These are phyloP conservation scores for Breviolum minutum DNA, from an alignment of 73 alveolate genomes.

Conservation along the genomic window DNA sequence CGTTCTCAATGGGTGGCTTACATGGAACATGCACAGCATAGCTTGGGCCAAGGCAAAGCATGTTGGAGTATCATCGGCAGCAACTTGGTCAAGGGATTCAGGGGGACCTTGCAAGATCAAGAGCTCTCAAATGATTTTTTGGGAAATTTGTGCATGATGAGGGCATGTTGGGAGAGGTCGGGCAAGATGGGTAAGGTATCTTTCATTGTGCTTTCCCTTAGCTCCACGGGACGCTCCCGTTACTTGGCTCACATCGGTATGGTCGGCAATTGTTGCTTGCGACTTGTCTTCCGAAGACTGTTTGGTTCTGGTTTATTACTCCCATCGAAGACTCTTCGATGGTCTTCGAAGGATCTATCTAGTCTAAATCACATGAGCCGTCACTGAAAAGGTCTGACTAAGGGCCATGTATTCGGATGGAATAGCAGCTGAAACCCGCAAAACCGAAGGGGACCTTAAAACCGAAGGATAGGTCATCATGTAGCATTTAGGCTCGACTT, in stretches of 20 bases:
- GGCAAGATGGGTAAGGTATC: constrained; percentile 28
- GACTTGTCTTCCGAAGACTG: too few relatives aligned
- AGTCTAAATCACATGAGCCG: not conserved
- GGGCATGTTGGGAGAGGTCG: too few relatives aligned
- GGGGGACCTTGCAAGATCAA: too few relatives aligned
- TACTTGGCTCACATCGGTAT: not conserved
- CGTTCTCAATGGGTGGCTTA: not conserved
- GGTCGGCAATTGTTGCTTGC: not conserved
- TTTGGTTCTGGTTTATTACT: too few relatives aligned
- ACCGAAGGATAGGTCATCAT: too few relatives aligned
- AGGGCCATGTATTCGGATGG: too few relatives aligned
- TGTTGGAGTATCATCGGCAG: constrained; percentile 92
- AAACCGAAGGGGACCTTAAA: too few relatives aligned
- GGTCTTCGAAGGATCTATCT: too few relatives aligned
- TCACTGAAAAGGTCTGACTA: too few relatives aligned
- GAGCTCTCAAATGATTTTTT: not conserved
- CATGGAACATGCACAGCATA: not conserved
- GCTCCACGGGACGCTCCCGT: constrained; percentile 58
- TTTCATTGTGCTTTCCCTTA: constrained; percentile 56
- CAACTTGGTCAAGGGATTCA: not conserved
- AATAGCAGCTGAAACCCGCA: too few relatives aligned
- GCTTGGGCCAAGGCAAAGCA: constrained; percentile 49
- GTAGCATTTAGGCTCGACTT: too few relatives aligned
- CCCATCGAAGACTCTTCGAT: too few relatives aligned
- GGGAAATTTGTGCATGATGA: not conserved